Base-by-base conservation (phyloP, 176 grass and related monocot species). In the Eragrostis nindensis region DNA sequence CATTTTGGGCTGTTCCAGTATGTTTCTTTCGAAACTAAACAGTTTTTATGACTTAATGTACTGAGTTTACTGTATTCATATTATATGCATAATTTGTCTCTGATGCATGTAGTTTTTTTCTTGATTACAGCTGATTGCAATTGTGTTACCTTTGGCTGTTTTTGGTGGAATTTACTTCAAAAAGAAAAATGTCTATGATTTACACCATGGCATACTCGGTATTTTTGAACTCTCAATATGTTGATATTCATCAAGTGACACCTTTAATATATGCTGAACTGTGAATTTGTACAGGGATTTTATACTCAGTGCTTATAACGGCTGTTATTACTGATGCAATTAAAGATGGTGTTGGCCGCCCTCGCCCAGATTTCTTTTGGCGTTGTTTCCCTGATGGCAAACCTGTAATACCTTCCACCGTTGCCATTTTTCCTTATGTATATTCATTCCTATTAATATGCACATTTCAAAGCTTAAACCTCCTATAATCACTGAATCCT, bases 321-420 rank as follows among this genome's bases (percentile, higher is more conserved):
- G 87, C 54, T 54, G 85, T 93, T 27, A 87, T 93, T 66, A 93
- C 91, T 10, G 91, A 93, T 90, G 91, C 87, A 63, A 93, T 93
- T 49, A 93, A 93, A 68, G 91, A 90, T 85, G 91, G 70, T 77
- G 91, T 90, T 62, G 91, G 91, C 5, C 80, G 91, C 38, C 91
- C 91, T 81, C 87, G 91, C 4, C 91, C 91, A 52, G 91, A 93
- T 71, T 93, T 93, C 91, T 93, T 90, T 70, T 93, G 91, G 91
- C 91, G 91, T 8, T 93, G 91, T 82, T 93, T 93, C 66, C 91
- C 91, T 50, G 87, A 93, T 65, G 91, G 91, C 66, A 87, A 74
- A 82, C 80, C 82, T 72, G 91, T 93, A 73, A 56, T 36, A 19
- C 25, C 46, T 71, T 66, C 54, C 26, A 11, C 15, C 41, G 44